These are phyloP conservation scores for Stagonosporopsis vannaccii DNA, from an alignment of 2,329 filamentous ascomycete genomes.

Conservation along the genomic window DNA sequence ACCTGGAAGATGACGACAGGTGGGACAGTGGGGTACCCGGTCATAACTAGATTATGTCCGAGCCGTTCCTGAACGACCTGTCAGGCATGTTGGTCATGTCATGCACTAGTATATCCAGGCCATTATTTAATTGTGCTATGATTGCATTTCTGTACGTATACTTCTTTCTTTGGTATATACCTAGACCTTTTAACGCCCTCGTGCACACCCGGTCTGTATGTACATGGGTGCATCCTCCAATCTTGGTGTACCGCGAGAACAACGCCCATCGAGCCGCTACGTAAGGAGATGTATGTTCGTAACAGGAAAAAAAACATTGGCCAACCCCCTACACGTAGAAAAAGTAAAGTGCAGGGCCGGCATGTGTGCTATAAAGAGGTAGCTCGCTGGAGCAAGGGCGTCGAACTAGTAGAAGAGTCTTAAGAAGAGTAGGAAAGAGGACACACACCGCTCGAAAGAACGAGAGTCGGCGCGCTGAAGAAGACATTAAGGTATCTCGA, in stretches of 20 bases:
- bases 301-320: neutral
- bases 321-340: neutral
- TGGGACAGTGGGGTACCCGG: constrained; percentile 17
- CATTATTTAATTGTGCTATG: neutral
- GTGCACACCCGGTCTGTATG: neutral
- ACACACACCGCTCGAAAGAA: constrained; percentile 2
- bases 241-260: neutral
- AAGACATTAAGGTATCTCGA: constrained; percentile 21
- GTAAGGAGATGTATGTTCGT: constrained; percentile 13
- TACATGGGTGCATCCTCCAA: neutral
- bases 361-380: neutral
- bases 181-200: constrained; percentile 1
- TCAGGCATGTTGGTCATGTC: neutral
- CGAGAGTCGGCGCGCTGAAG: neutral
- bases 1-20: constrained; percentile 15
- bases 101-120: neutral
- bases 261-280: neutral
- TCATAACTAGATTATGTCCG: constrained; percentile 14
- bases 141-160: constrained; percentile 10
- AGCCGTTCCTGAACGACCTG: neutral
- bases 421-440: neutral
- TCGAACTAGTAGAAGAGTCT: neutral
- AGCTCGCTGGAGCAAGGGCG: neutral
- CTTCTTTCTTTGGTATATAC: constrained; percentile 1
- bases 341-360: neutral